phyloP scores from a whole-genome alignment of 495 filamentous ascomycete genomes.

The Trichoderma asperelloides region DNA sequence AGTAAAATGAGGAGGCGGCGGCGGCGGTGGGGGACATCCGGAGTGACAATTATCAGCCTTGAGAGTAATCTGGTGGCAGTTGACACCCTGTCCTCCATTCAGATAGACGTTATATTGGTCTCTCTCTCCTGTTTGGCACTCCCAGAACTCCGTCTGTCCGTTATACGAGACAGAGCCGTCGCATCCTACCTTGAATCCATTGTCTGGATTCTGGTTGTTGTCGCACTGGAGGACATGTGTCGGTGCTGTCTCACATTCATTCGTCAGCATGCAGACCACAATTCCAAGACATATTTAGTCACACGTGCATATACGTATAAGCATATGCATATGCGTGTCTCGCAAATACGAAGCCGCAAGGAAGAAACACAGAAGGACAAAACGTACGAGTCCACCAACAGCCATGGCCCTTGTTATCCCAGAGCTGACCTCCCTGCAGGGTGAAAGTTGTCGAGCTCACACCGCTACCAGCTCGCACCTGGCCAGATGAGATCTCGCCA shows the following conservation, averaged over 20 bases:
- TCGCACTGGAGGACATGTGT: constrained; percentile 62
- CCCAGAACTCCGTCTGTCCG: constrained; percentile 40
- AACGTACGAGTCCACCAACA: constrained; percentile 49
- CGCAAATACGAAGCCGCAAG: not conserved
- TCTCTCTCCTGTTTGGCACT: constrained; percentile 43
- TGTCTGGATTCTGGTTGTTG: constrained; percentile 32
- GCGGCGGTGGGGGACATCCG: constrained; percentile 7
- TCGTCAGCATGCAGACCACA: not conserved
- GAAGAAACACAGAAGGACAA: constrained; percentile 3
- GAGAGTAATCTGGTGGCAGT: constrained; percentile 39
- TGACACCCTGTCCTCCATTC: constrained; percentile 29
- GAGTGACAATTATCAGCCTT: constrained; percentile 39
- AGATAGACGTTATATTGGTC: constrained; percentile 46
- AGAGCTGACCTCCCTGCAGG: constrained; percentile 24
- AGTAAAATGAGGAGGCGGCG: not conserved
- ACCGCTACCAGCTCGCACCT: constrained; percentile 1
- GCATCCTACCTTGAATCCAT: constrained; percentile 41
- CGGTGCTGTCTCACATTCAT: constrained; percentile 25
- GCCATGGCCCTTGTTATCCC: constrained; percentile 43
- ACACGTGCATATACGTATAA: not conserved
- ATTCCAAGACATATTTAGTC: not conserved
- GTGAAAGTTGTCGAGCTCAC: not conserved
- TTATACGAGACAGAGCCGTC: constrained; percentile 38
- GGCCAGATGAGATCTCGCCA: not conserved
- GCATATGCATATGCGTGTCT: not conserved